Conservation (phyloP, 2,329 filamentous ascomycete species). For the Rosellinia necatrix region DNA sequence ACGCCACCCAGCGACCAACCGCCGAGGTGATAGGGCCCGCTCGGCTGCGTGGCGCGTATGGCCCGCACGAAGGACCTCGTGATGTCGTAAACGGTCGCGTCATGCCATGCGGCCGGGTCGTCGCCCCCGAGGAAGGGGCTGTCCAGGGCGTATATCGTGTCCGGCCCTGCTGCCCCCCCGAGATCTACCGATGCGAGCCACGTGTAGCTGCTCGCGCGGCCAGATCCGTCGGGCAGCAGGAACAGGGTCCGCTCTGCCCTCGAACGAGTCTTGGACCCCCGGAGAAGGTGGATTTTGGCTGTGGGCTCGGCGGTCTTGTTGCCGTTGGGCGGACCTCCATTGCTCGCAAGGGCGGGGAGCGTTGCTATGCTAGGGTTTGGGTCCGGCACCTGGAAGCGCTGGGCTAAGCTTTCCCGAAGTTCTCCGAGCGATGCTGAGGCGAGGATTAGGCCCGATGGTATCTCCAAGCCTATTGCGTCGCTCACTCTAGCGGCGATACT, state of each 20-base stretch:
- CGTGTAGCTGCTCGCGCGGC: slow-evolving; percentile 16
- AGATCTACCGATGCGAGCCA: slow-evolving; percentile 3
- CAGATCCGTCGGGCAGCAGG: slow-evolving; percentile 14
- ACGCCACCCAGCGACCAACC: slow-evolving; percentile 22
- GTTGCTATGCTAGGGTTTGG: background rate
- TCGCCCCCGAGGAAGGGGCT: slow-evolving; percentile 1
- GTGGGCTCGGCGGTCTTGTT: background rate
- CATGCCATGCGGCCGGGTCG: background rate
- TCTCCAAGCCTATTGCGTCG: background rate
- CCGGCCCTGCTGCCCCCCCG: background rate
- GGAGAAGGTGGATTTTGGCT: slow-evolving; percentile 10
- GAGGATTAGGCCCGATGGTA: slow-evolving; percentile 9
- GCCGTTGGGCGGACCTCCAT: background rate
- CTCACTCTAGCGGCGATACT: slow-evolving; percentile 16
- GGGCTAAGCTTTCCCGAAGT: background rate
- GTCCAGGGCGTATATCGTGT: slow-evolving; percentile 16
- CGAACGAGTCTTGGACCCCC: background rate
- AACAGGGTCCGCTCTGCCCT: slow-evolving; percentile 2
- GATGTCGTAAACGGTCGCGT: background rate
- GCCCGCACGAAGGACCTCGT: slow-evolving; percentile 3
- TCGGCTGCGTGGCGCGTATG: slow-evolving; percentile 8
- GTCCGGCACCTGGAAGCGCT: too few species aligned
- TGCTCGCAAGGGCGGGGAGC: background rate
- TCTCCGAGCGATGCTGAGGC: background rate
- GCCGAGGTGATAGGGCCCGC: slow-evolving; percentile 18